Percentiles rank a stretch among this genome's conserved stretches.
phyloP scores from a whole-genome alignment of 2,329 filamentous ascomycete genomes.

The Pyricularia grisea region DNA sequence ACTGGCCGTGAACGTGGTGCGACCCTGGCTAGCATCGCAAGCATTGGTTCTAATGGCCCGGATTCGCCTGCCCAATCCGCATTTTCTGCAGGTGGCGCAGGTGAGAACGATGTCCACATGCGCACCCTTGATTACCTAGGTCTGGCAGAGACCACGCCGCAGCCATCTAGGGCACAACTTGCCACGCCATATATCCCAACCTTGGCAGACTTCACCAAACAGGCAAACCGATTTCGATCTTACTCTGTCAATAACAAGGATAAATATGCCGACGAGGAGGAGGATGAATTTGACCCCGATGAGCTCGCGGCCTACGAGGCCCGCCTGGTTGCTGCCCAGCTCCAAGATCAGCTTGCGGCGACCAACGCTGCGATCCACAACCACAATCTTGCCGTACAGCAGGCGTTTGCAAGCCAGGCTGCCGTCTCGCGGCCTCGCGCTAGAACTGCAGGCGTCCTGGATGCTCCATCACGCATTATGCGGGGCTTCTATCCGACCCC shows the following conservation, averaged over 20 bases:
- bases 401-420: slow-evolving; percentile 81
- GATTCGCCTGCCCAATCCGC: slow-evolving; percentile 80
- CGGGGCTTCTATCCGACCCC: slow-evolving; percentile 68
- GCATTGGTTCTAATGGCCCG: slow-evolving; percentile 82
- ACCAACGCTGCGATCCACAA: slow-evolving; percentile 69
- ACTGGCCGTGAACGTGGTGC: slow-evolving; percentile 68
- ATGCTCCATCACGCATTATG: slow-evolving; percentile 61
- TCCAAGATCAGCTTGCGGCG: slow-evolving; percentile 54
- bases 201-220: slow-evolving; percentile 65
- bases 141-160: slow-evolving; percentile 76
- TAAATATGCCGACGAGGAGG: slow-evolving; percentile 85
- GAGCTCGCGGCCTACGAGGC: slow-evolving; percentile 48
- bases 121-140: slow-evolving; percentile 93
- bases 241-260: slow-evolving; percentile 99
- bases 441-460: slow-evolving; percentile 82
- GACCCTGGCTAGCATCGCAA: slow-evolving; percentile 73
- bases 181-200: slow-evolving; percentile 68
- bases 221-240: slow-evolving; percentile 82
- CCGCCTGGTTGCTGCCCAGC: slow-evolving; percentile 42
- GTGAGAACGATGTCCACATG: slow-evolving; percentile 78
- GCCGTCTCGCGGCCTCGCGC: slow-evolving; percentile 77
- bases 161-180: slow-evolving; percentile 65
- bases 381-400: slow-evolving; percentile 89
- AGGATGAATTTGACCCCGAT: slow-evolving; percentile 59
- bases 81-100: slow-evolving; percentile 75